Base-by-base conservation (phyloP, 2,329 filamentous ascomycete genomes). In the Colletotrichum shisoi region DNA sequence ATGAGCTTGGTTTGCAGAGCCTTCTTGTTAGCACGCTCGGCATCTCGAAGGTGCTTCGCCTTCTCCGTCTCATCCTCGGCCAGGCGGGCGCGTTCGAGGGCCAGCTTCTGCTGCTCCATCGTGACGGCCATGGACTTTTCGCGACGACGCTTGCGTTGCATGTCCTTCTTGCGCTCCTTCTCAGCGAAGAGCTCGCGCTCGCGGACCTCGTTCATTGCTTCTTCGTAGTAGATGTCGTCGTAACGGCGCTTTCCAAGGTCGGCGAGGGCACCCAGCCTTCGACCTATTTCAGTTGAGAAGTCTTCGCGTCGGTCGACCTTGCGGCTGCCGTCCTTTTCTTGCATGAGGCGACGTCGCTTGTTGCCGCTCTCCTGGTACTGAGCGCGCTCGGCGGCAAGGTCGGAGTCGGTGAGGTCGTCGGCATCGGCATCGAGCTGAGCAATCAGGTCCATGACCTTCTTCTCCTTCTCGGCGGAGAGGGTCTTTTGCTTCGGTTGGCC, bases 81-180 rank as follows among this genome's bases (percentile, higher is more conserved):
- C 60, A 89, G 87, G 66, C 90, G 86, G 11, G 94, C 92, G 71
- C 90, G 90, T 70, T 90, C 89, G 51, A 96, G 83, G 4, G 93
- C 92, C 3, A 91, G 87, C 70, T 95, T 91, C 80, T 96, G 95
- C 76, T 93, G 90, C 76, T 97, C 94, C 73, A 96, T 91, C 7
- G 93, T 94, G 67, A 96, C 91, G 4, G 93, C 93, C 84, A 97
- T 93, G 4, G 94, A 96, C 81, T 97, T 97, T 77, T 98, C 94
- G 19, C 95, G 91, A 49, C 95, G 90, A 68, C 95, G 88, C 82
- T 98, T 99, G 70, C 95, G 91, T 77, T 99, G 95, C 93, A 99
- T 98, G 75, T 99, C 95, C 82, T 99, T 99, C 83, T 99, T 99
- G 71, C 95, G 92, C 79, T 99, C 95, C 81, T 99, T 99, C 79